Base-by-base conservation (phyloP, 495 filamentous ascomycete genomes). In the Hypoxylon intermedium region DNA sequence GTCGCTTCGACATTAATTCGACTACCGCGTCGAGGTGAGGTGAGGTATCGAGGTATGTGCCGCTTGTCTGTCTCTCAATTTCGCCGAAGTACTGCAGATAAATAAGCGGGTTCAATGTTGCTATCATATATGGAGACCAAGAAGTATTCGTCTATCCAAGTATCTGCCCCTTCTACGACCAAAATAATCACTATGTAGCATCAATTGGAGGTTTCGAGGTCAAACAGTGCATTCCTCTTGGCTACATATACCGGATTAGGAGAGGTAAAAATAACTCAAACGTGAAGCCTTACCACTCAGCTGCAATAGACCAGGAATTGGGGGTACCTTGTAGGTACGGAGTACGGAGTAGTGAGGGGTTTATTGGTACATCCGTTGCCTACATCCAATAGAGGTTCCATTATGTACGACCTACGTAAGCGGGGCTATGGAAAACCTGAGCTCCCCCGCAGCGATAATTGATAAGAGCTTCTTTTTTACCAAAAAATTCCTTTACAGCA, bases 391-490 rank as follows among this genome's bases (percentile, higher is more conserved):
- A n/a, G n/a, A n/a, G 15, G 16, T 18, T 6, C n/a, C 33, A 5
- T 7, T 6, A 36, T 30, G 33, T 13, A 36, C 2, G 6, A 13
- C 12, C 50, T 50, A 58, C 54, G 46, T 58, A 58, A 58, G 53
- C 44, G 53, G 53, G 45, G 45, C 26, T 40, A 42, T 36, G 36
- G 37, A 49, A 23, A 34, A 33, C 47, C 15, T 40, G 49, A 60
- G 61, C 55, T 60, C 40, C 56, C 59, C 62, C 56, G 52, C 62
- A 53, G 47, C 15, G 62, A 65, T 65, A 65, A 43, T 42, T 60
- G 62, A 65, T 65, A 65, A 65, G 62, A 65, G 62, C 62, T 65
- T 65, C 51, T 16, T 50, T 41, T 53, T 57, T 47, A 24, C 36
- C 21, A 13, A 34, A 45, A 55, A 59, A 51, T 58, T 51, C 23